Evolutionary conservation across 2,329 filamentous ascomycete species (phyloP).

Genomic region (Bimuria novae-zelandiae): DNA sequence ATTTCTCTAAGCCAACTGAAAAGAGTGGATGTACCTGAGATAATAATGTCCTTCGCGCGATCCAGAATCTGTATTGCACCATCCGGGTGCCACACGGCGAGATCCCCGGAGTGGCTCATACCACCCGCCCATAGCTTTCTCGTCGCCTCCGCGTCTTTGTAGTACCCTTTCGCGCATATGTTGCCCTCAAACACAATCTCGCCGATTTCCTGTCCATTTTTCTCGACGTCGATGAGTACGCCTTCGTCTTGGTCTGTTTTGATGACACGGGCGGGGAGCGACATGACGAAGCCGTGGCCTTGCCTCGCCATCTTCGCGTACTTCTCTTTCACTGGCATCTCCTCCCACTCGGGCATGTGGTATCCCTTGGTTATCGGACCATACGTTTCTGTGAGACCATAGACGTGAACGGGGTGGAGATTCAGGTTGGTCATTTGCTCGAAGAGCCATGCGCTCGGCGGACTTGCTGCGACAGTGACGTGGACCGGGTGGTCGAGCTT

Average conservation of each 20-base stretch:
- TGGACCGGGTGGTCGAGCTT: constrained; percentile 71
- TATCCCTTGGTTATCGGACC: constrained; percentile 96
- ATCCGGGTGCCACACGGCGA: constrained; percentile 92
- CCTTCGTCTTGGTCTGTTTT: constrained; percentile 74
- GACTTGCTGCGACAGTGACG: constrained; percentile 91
- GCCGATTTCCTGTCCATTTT: constrained; percentile 75
- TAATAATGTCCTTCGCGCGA: constrained; percentile 96
- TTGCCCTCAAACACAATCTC: constrained; percentile 90
- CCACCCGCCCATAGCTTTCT: constrained; percentile 85
- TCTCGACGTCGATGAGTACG: constrained; percentile 68
- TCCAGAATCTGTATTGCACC: constrained; percentile 91
- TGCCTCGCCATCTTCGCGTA: constrained; percentile 92
- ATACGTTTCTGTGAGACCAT: constrained; percentile 87
- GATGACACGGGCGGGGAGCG: constrained; percentile 78
- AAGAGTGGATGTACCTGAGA: constrained; percentile 67
- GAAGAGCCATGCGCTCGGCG: constrained; percentile 87
- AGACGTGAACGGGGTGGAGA: constrained; percentile 88
- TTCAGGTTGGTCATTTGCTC: constrained; percentile 90
- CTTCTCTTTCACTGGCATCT: constrained; percentile 72
- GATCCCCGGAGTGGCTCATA: constrained; percentile 83
- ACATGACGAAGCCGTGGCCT: constrained; percentile 87
- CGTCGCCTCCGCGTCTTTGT: constrained; percentile 86
- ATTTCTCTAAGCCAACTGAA: background rate
- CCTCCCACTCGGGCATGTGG: constrained; percentile 82
- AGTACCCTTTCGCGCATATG: constrained; percentile 89